A percentile compares a stretch with the other conserved stretches of the same genome.
These are phyloP conservation scores for Xerocomus nothofagi DNA, from an alignment of 1,284 basidiomycete genomes.

Conservation along the genomic window DNA sequence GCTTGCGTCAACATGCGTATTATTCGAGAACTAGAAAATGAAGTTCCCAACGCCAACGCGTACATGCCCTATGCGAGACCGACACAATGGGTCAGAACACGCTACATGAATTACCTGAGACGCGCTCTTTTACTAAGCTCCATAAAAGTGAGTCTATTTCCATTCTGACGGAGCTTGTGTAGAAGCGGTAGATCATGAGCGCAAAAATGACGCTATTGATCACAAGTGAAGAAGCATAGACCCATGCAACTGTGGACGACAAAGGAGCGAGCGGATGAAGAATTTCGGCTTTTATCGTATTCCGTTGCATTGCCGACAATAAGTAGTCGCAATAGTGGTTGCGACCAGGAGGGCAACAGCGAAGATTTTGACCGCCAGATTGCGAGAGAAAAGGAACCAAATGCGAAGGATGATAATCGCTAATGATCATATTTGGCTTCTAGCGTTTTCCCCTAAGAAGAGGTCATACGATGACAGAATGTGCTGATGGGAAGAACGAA, in stretches of 20 bases:
- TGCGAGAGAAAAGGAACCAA: conserved; percentile 15
- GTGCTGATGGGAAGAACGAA: conserved; percentile 8
- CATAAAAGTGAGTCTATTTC: conserved; percentile 11
- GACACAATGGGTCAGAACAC: background rate
- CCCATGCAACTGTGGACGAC: conserved; percentile 1
- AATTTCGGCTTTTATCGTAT: background rate
- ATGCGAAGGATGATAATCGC: conserved; percentile 15
- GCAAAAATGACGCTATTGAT: conserved; percentile 10
- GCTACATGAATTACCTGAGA: background rate
- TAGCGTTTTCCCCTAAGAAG: background rate
- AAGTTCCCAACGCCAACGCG: conserved; percentile 3
- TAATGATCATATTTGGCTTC: background rate
- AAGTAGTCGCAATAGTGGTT: background rate
- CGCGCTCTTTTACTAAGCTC: conserved; percentile 17
- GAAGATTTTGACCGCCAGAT: background rate
- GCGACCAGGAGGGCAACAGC: conserved; percentile 5
- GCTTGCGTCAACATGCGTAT: background rate
- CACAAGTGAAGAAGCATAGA: conserved; percentile 12
- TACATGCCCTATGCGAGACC: conserved; percentile 13
- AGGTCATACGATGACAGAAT: conserved; percentile 13
- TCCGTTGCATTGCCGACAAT: background rate
- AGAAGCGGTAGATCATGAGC: conserved; percentile 12
- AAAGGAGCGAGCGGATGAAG: background rate
- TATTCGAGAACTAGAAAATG: background rate
- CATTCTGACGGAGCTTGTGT: conserved; percentile 9